Percentiles rank a stretch among this genome's conserved stretches.
phyloP scores from a whole-genome alignment of 1,284 basidiomycete species.

The Testicularia cyperi region DNA sequence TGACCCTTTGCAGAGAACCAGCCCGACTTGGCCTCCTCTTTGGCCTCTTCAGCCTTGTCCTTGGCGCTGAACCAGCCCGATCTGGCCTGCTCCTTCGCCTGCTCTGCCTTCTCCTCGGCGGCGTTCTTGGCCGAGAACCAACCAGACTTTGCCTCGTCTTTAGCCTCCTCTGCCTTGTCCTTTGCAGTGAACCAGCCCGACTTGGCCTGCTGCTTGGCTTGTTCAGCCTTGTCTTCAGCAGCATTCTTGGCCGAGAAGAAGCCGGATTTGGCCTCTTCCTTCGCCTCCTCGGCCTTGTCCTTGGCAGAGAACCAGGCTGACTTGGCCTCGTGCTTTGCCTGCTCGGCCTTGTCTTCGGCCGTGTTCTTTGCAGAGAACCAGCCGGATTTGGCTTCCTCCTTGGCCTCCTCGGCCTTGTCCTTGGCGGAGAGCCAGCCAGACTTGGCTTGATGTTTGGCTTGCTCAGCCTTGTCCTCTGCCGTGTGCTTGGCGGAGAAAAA shows the following conservation, averaged over 20 bases:
- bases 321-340: slow-evolving; percentile 4
- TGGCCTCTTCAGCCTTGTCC: slow-evolving; percentile 6
- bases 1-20: slow-evolving; percentile 15
- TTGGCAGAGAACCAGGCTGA: not conserved
- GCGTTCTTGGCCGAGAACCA: slow-evolving; percentile 18
- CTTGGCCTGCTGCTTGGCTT: slow-evolving; percentile 11
- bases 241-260: not conserved
- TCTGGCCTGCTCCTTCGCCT: slow-evolving; percentile 17
- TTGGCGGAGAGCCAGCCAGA: slow-evolving; percentile 9
- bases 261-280: not conserved
- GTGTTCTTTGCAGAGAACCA: slow-evolving; percentile 19
- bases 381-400: slow-evolving; percentile 10
- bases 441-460: slow-evolving; percentile 10
- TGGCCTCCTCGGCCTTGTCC: slow-evolving; percentile 18
- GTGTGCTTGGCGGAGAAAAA: slow-evolving; percentile 21
- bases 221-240: slow-evolving; percentile 5
- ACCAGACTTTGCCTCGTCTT: slow-evolving; percentile 2
- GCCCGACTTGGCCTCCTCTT: slow-evolving; percentile 12
- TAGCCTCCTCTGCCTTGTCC: slow-evolving; percentile 12
- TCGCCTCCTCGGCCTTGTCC: slow-evolving; percentile 4
- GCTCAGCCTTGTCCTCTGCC: slow-evolving; percentile 18
- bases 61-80: slow-evolving; percentile 2
- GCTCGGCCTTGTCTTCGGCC: slow-evolving; percentile 22
- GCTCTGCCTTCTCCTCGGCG: slow-evolving; percentile 17
- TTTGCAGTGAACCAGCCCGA: slow-evolving; percentile 7